Evolutionary conservation across 2,329 filamentous ascomycete genomes (phyloP), one percentile per base, ranked within the genome.

Genomic region (Didymella pomorum): DNA sequence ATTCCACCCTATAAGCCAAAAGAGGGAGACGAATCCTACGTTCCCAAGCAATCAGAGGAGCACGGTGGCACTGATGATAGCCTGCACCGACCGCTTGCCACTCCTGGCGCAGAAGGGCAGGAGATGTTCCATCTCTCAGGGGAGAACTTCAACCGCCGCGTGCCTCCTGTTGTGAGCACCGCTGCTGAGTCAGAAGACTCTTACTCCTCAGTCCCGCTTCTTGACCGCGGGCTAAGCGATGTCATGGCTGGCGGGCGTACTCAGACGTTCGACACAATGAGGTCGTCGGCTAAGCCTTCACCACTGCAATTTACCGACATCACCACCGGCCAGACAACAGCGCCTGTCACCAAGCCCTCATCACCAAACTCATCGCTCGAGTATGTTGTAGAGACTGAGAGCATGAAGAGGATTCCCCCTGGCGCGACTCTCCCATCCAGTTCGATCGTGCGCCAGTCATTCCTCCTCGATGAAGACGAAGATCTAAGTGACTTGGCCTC

Each of bases 161-260:
- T 64, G 21, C 71, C 66, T 56, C 65, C 56, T 37, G 62, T 68
- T 10, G 58, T 62, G 21, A 76, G 79, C 2, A 75, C 80, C 25
- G 83, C 86, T 14, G 65, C 67, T 16, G 85, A 84, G 55, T 93
- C 91, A 0, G 84, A 86, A 26, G 87, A 89, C 48, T 94, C 91
- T 0, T 93, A 92, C 71, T 89, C 86, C 37, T 93, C 91, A 0
- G 87, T 89, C 31, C 91, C 92, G 4, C 82, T 95, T 8, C 82
- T 96, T 12, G 89, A 94, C 60, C 86, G 90, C 48, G 90, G 84
- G 3, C 71, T 76, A 18, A 76, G 72, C 53, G 72, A 72, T 10
- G 62, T 74, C 20, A 61, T 61, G 28, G 54, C 49, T 21, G 57
- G 67, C 11, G 59, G 52, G 6, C 62, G 64, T 50, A 61, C 58